Evolutionary conservation across 768 basidiomycete species (phyloP).

Genomic region (Mycena leptocephala): DNA sequence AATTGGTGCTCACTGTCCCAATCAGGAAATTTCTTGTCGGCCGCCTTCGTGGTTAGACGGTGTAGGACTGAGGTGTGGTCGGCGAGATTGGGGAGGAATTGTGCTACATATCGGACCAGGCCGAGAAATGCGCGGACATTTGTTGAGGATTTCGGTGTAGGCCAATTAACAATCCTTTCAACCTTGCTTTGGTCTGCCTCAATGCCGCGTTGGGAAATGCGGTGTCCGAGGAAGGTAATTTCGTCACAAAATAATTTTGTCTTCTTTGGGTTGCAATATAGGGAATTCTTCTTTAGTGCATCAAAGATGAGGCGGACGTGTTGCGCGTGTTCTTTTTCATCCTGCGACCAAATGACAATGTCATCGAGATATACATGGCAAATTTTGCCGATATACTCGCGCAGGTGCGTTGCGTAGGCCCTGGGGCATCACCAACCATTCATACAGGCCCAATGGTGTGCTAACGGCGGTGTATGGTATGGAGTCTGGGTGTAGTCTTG

Average conservation of each 20-base stretch:
- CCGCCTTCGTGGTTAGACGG: conserved; percentile 46
- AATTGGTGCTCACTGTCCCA: conserved; percentile 43
- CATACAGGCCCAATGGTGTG: conserved; percentile 55
- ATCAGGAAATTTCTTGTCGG: conserved; percentile 41
- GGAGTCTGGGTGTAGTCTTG: conserved; percentile 35
- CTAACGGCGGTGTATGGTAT: conserved; percentile 51
- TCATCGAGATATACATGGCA: conserved; percentile 65
- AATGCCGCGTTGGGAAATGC: conserved; percentile 44
- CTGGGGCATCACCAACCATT: conserved; percentile 62
- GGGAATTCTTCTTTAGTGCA: conserved; percentile 27
- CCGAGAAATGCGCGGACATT: conserved; percentile 53
- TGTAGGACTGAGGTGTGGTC: conserved; percentile 46
- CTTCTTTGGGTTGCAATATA: conserved; percentile 46
- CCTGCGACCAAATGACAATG: conserved; percentile 61
- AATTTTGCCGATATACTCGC: conserved; percentile 52
- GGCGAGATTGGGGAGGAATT: conserved; percentile 48
- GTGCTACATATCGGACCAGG: conserved; percentile 45
- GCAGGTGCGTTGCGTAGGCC: conserved; percentile 51
- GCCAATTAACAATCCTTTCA: conserved; percentile 50
- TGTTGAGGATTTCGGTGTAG: conserved; percentile 40
- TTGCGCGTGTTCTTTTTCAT: conserved; percentile 49
- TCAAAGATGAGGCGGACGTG: conserved; percentile 42
- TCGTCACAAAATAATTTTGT: conserved; percentile 3
- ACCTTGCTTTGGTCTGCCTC: conserved; percentile 43
- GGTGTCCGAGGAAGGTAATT: conserved; percentile 45